Evolutionary conservation across 768 basidiomycete genomes (phyloP).

Genomic region (Megacollybia marginata): DNA sequence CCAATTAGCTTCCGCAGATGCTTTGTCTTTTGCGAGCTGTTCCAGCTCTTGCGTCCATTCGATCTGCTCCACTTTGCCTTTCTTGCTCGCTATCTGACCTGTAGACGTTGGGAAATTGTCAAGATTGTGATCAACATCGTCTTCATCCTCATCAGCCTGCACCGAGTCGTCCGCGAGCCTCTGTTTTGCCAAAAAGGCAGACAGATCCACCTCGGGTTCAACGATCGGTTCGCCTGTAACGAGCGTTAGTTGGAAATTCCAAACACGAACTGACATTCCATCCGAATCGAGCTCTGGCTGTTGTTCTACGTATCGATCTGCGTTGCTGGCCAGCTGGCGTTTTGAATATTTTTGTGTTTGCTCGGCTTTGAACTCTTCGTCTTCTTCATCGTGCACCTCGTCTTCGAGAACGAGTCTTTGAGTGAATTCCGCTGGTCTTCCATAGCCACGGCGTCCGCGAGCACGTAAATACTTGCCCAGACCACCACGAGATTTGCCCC

Average conservation of each 20-base stretch:
- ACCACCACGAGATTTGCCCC: slow-evolving; percentile 58
- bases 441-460: slow-evolving; percentile 41
- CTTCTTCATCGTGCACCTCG: slow-evolving; percentile 32
- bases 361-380: slow-evolving; percentile 45
- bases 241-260: not conserved
- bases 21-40: slow-evolving; percentile 60
- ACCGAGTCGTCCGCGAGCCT: slow-evolving; percentile 32
- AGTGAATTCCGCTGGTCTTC: slow-evolving; percentile 62
- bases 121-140: slow-evolving; percentile 39
- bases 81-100: slow-evolving; percentile 28
- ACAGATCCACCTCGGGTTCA: slow-evolving; percentile 71
- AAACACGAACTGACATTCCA: slow-evolving; percentile 32
- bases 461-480: slow-evolving; percentile 71
- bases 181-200: slow-evolving; percentile 60
- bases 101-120: slow-evolving; percentile 33
- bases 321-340: slow-evolving; percentile 61
- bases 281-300: slow-evolving; percentile 66
- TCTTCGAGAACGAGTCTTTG: slow-evolving; percentile 54
- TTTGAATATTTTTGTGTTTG: slow-evolving; percentile 42
- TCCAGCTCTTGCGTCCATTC: slow-evolving; percentile 67
- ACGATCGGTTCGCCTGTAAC: slow-evolving; percentile 52
- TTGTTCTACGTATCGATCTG: slow-evolving; percentile 66
- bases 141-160: slow-evolving; percentile 14
- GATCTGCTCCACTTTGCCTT: slow-evolving; percentile 58
- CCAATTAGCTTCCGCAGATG: slow-evolving; percentile 66